Evolutionary conservation across 2,329 filamentous ascomycete species (phyloP), one percentile per base, ranked within the genome.

Genomic region (Geosmithia putterillii): DNA sequence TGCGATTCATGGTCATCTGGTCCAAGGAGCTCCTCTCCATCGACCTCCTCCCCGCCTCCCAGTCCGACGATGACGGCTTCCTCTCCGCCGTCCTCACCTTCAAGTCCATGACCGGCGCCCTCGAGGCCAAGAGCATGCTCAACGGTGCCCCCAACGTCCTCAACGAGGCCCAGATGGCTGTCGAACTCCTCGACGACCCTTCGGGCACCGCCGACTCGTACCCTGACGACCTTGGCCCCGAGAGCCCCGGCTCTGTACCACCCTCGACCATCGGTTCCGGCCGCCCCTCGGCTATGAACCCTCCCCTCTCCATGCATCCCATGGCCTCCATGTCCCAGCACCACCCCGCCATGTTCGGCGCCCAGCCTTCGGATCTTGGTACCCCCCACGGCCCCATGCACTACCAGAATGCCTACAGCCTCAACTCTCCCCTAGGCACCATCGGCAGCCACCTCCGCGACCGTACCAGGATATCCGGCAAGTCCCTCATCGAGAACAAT

Each of bases 381-480:
- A 20, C 15, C 41, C 23, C 17, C 38, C 32, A 18, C 38, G 43
- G 38, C 28, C 22, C 23, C 23, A 20, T 36, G 12, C 67, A 42
- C 66, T 68, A 50, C 71, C 55, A n/a, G 50, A 78, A 67, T 47
- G 62, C 86, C 21, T 88, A 86, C 61, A 83, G 81, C 12, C 77
- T 81, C 1, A 81, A 83, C 51, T 86, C 83, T 6, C 83, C 83
- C 1, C 80, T 86, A 44, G 79, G 77, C 37, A 83, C 83, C 1
- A 81, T 86, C 43, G 79, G 77, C 37, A 83, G 80, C 54, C 76
- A 82, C 43, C 67, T 83, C n/a, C 67, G 68, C n/a, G 79, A 81
- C 46, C 69, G 72, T 41, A 63, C 68, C 15, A 70, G 76, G 45
- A 68, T 76, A 34, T 74, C 76, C 3, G 81, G 83, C 51, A 87